Evolutionary conservation across 495 filamentous ascomycete genomes (phyloP), one percentile per base, ranked within the genome.

Genomic region (Talaromyces adpressus): DNA sequence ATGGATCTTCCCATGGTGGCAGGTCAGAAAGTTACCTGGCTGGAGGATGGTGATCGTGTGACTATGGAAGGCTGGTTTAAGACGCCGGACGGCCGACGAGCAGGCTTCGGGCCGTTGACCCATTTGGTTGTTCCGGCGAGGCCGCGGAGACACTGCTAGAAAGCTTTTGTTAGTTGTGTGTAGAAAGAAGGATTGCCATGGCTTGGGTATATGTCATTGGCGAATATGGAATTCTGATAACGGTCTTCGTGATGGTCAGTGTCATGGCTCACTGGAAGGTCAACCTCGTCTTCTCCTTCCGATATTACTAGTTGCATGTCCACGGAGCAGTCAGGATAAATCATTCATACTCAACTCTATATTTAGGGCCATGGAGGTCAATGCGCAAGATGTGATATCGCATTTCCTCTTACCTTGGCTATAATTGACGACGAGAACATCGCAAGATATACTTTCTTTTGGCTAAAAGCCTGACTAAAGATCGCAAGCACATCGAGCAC

Each of bases 11-110:
- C 54, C 5, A 14, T 20, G 9, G 54, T 34, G 11, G 54, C 54
- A 18, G 7, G 7, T 32, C 27, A 36, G 54, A 57, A 57, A 14
- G 54, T 34, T 12, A n/a, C 12, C 27, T 57, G 54, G 54, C 6
- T 57, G 25, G 27, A 57, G 25, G 54, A 57, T 16, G 54, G 54
- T 4, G 54, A 57, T 34, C 25, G 7, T 9, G 27, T 57, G 7
- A 57, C 11, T 8, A 34, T 57, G 54, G 54, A 57, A 57, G 54
- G 54, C 54, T 57, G 54, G 54, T 57, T 57, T 34, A 57, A 27
- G 5, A 32, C 23, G 25, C 54, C 54, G 25, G 27, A 57, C 27
- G 27, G 54, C 18, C 25, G 16, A 34, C 20, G 54, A 27, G 54
- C 54, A 14, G 54, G 54, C 3, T 57, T 34, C 27, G 27, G 54